Evolutionary conservation across 441 rosid species (phyloP), one percentile per base, ranked within the genome.

Genomic region (Jatropha podagrica): DNA sequence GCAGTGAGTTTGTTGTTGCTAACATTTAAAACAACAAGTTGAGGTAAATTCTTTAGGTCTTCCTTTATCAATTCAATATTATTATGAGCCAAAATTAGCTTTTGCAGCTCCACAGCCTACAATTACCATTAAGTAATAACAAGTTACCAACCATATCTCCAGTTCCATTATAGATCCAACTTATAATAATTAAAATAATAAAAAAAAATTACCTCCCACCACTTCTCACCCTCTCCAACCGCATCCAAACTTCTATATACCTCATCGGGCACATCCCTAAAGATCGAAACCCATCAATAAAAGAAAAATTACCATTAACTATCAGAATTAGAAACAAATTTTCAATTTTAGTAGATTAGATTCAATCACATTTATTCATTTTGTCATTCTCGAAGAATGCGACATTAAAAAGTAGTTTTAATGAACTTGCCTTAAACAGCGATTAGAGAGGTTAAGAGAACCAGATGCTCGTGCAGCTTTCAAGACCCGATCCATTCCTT

Each of bases 41-140:
- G 82, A 20, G 91, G 72, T 76, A 95, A 89, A 80, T 87, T 89
- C 77, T 89, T 85, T 48, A 95, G 77, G 60, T 93, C 99, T 67
- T 95, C 99, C 77, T 79, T 93, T 54, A 95, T 79, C 27, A 72
- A 75, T 74, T 93, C 96, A 55, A 95, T 91, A 20, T 79, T 80
- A 73, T 95, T 95, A 79, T 95, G 97, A 67, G 98, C 98, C 86
- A 95, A 86, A 70, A 95, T 92, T 67, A 95, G 81, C 89, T 92
- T 95, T 72, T 88, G 97, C 32, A 95, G 84, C 82, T 95, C 98
- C 83, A 92, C 98, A 72, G 86, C 87, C 98, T 94, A 48, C 42
- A 7, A 54, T 7, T 4, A 72, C 44, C 10, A 40, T 37, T 77
- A 74, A 73, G 4, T 81, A 74, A 67, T 61, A 79, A 72, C 7